Conservation (phyloP, 1,284 basidiomycete species). For the Fereydounia khargensis region DNA sequence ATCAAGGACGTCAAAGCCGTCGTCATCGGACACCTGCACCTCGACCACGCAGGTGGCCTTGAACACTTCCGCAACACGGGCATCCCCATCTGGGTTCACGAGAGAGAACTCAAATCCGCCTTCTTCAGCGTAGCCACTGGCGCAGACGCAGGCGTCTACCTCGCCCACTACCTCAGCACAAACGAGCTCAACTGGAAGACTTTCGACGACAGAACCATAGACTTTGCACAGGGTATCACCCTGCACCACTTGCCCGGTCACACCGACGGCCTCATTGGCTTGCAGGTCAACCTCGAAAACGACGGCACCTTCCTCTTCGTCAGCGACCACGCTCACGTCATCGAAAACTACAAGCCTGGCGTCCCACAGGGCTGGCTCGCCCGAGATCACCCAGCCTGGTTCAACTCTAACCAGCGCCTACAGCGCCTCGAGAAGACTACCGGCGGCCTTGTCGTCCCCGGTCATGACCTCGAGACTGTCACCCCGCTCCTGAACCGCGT, state of each 20-base stretch:
- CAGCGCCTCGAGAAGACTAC: conserved; percentile 39
- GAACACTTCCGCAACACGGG: conserved; percentile 35
- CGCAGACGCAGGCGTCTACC: conserved; percentile 43
- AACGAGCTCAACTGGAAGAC: conserved; percentile 49
- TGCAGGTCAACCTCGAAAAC: conserved; percentile 46
- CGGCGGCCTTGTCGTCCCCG: conserved; percentile 31
- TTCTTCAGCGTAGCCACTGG: conserved; percentile 45
- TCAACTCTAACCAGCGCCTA: conserved; percentile 40
- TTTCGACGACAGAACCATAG: conserved; percentile 42
- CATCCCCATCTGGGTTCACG: conserved; percentile 50
- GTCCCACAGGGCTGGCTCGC: conserved; percentile 45
- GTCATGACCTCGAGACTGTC: conserved; percentile 31
- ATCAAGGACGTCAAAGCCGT: conserved; percentile 42
- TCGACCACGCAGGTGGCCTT: conserved; percentile 52
- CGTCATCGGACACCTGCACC: conserved; percentile 40
- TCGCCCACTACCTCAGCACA: conserved; percentile 35
- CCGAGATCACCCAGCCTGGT: conserved; percentile 43
- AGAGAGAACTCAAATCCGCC: conserved; percentile 42
- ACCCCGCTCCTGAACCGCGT: conserved; percentile 19
- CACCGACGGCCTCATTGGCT: conserved; percentile 45
- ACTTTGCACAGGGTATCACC: conserved; percentile 47
- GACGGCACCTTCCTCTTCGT: conserved; percentile 43
- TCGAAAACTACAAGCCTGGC: conserved; percentile 42
- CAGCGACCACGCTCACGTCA: conserved; percentile 36
- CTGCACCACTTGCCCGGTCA: conserved; percentile 52